Evolutionary conservation across 106 monocot genomes (phyloP).

Genomic region (Vanilla planifolia): DNA sequence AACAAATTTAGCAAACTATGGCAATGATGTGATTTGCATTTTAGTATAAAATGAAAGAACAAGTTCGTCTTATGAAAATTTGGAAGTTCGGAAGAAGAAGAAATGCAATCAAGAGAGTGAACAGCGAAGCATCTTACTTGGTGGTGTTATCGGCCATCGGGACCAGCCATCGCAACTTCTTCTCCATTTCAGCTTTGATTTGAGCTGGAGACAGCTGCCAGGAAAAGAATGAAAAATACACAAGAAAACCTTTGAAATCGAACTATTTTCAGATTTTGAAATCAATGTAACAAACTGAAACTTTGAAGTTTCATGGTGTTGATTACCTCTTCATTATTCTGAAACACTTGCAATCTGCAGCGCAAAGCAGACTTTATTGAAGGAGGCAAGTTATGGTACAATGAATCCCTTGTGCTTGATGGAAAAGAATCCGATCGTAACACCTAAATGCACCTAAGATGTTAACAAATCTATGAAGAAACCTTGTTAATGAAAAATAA

Average conservation of each 20-base stretch:
- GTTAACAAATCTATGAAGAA: too few relatives aligned
- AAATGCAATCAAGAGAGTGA: too few relatives aligned
- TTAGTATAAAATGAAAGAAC: too few relatives aligned
- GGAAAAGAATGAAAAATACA: too few relatives aligned
- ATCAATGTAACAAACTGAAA: background rate
- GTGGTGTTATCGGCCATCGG: constrained; percentile 11
- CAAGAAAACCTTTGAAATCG: too few relatives aligned
- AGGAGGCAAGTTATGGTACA: constrained; percentile 66
- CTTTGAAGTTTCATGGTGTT: too few relatives aligned
- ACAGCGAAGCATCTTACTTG: background rate
- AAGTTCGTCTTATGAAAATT: too few relatives aligned
- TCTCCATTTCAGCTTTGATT: constrained; percentile 14
- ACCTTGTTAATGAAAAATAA: too few relatives aligned
- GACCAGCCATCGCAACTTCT: constrained; percentile 11
- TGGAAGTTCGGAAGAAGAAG: background rate
- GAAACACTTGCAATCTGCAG: constrained; percentile 31
- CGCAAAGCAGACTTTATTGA: constrained; percentile 48
- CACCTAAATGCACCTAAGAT: too few relatives aligned
- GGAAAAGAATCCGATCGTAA: constrained; percentile 52
- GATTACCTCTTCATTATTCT: constrained; percentile 43
- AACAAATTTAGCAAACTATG: too few relatives aligned
- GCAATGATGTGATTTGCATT: too few relatives aligned
- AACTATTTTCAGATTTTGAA: background rate
- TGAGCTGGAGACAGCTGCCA: background rate
- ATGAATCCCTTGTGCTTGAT: constrained; percentile 41